Evolutionary conservation across 2,329 filamentous ascomycete species (phyloP).

Genomic region (Didymosphaeria variabile): DNA sequence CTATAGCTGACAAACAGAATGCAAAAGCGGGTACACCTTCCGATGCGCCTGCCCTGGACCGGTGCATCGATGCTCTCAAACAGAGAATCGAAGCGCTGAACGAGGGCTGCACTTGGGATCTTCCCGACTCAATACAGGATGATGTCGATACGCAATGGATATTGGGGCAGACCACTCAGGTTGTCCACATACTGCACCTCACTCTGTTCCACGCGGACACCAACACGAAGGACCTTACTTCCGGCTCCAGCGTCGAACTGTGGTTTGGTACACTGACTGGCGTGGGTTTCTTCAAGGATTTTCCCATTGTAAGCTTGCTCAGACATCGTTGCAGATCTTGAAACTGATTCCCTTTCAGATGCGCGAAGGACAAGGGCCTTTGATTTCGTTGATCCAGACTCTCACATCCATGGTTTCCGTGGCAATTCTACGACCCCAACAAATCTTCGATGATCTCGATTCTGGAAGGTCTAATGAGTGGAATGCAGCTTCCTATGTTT

Average conservation of each 20-base stretch:
- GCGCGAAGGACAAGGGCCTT: conserved; percentile 46
- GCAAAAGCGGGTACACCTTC: conserved; percentile 50
- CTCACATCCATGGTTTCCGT: conserved; percentile 76
- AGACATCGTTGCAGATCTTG: too few relatives aligned
- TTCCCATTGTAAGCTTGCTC: conserved; percentile 54
- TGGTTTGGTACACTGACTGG: conserved; percentile 44
- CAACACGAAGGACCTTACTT: conserved; percentile 44
- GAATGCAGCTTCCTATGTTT: conserved; percentile 67
- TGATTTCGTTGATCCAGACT: conserved; percentile 72
- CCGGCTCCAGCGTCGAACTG: conserved; percentile 41
- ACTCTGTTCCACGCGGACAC: conserved; percentile 75
- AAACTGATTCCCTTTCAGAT: conserved; percentile 9
- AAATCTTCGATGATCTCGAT: conserved; percentile 61
- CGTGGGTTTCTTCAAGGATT: conserved; percentile 69
- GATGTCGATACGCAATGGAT: conserved; percentile 70
- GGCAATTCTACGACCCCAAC: conserved; percentile 73
- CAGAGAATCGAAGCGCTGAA: conserved; percentile 58
- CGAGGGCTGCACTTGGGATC: conserved; percentile 57
- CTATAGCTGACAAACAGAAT: conserved; percentile 41
- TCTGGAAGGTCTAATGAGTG: conserved; percentile 36
- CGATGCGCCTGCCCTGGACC: conserved; percentile 34
- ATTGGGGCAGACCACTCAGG: conserved; percentile 71
- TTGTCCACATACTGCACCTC: conserved; percentile 76
- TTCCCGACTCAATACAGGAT: conserved; percentile 60
- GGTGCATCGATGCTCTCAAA: conserved; percentile 60